phyloP scores from a whole-genome alignment of 768 basidiomycete species.

The Pisolithus orientalis region DNA sequence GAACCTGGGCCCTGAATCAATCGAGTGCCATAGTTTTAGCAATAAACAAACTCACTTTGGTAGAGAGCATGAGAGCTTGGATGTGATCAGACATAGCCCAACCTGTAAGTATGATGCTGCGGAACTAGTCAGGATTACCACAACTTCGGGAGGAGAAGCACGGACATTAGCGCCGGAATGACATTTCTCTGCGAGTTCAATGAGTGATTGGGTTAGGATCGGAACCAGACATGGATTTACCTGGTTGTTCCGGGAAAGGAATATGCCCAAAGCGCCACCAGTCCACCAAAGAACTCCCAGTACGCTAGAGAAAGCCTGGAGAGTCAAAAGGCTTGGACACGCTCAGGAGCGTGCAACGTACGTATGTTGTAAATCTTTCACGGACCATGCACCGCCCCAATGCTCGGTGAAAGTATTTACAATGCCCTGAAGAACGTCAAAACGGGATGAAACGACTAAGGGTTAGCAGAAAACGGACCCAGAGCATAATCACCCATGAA shows the following conservation, averaged over 20 bases:
- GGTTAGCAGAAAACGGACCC: constrained; percentile 35
- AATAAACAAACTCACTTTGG: constrained; percentile 44
- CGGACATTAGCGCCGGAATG: constrained; percentile 77
- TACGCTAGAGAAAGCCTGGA: constrained; percentile 35
- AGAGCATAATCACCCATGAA: constrained; percentile 57
- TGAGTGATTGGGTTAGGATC: not conserved
- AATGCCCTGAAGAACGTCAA: constrained; percentile 17
- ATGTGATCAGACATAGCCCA: constrained; percentile 92
- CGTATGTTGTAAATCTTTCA: constrained; percentile 95
- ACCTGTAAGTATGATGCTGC: constrained; percentile 81
- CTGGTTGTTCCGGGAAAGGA: constrained; percentile 72
- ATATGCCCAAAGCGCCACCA: constrained; percentile 85
- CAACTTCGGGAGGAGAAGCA: constrained; percentile 1
- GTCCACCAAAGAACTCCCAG: constrained; percentile 68
- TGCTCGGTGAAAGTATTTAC: constrained; percentile 95
- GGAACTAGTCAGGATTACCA: not conserved
- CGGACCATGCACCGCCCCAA: constrained; percentile 72
- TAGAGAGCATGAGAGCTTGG: constrained; percentile 80
- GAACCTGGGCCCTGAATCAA: constrained; percentile 45
- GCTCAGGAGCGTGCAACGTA: constrained; percentile 32
- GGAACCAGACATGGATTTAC: constrained; percentile 28
- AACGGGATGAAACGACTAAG: not conserved
- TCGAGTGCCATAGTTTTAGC: not conserved
- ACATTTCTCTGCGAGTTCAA: constrained; percentile 52
- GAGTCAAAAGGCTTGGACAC: constrained; percentile 1